phyloP scores from a whole-genome alignment of 306 rosid species.

The Vigna mungo region DNA sequence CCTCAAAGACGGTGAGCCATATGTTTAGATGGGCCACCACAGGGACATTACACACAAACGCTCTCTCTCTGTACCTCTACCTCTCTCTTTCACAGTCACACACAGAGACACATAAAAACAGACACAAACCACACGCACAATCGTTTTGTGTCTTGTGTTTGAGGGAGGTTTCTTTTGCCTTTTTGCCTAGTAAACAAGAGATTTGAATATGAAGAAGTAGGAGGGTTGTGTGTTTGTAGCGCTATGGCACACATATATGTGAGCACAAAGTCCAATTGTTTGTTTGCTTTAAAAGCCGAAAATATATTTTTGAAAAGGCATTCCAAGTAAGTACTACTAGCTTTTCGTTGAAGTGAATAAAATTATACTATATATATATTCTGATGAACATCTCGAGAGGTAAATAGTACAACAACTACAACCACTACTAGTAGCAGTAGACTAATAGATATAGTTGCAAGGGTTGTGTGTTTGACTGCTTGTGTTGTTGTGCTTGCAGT shows the following conservation, averaged over 20 bases:
- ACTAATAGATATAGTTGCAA: slow-evolving; percentile 38
- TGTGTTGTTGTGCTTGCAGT: slow-evolving; percentile 42
- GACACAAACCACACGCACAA: slow-evolving; percentile 54
- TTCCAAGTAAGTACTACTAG: slow-evolving; percentile 20
- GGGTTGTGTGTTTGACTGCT: slow-evolving; percentile 40
- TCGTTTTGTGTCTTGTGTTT: slow-evolving; percentile 62
- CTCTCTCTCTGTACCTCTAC: slow-evolving; percentile 16
- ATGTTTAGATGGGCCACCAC: slow-evolving; percentile 75
- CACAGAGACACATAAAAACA: slow-evolving; percentile 45
- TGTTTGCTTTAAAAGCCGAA: slow-evolving; percentile 49
- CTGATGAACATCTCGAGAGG: slow-evolving; percentile 38
- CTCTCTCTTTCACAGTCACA: slow-evolving; percentile 43
- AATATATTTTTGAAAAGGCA: slow-evolving; percentile 31
- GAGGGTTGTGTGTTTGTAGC: slow-evolving; percentile 34
- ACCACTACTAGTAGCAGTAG: slow-evolving; percentile 26
- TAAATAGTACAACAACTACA: slow-evolving; percentile 2
- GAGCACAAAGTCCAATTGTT: slow-evolving; percentile 67
- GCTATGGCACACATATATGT: slow-evolving; percentile 12
- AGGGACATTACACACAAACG: slow-evolving; percentile 41
- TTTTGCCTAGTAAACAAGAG: slow-evolving; percentile 54
- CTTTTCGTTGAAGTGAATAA: slow-evolving; percentile 47
- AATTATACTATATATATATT: slow-evolving; percentile 15
- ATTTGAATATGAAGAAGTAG: slow-evolving; percentile 48
- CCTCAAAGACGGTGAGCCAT: slow-evolving; percentile 75
- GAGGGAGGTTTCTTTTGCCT: slow-evolving; percentile 44